Evolutionary conservation across 352 stramenopile genomes (phyloP).

Genomic region (Phytophthora melonis): DNA sequence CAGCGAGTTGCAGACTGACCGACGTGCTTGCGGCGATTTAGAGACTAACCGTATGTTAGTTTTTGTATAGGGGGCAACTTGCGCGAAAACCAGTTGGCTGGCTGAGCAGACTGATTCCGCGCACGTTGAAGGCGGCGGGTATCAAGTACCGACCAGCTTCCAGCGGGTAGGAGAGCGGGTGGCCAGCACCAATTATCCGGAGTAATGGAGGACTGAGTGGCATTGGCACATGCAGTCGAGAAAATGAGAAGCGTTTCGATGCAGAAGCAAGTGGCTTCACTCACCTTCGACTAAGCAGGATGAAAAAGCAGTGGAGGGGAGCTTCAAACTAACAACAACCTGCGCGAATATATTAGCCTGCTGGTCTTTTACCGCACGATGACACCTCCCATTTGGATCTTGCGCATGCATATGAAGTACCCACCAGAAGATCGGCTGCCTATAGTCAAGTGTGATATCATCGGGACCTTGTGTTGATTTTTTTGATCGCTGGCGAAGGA

Average conservation of each 20-base stretch:
- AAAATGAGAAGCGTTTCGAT: constrained; percentile 15
- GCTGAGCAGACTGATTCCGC: constrained; percentile 23
- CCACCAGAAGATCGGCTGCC: constrained; percentile 17
- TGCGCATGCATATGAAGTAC: constrained; percentile 2
- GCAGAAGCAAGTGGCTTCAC: constrained; percentile 12
- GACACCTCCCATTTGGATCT: constrained; percentile 12
- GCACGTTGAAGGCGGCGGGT: constrained; percentile 22
- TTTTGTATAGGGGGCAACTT: constrained; percentile 29
- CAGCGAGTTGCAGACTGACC: constrained; percentile 32
- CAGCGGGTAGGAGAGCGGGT: not conserved
- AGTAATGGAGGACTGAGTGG: constrained; percentile 20
- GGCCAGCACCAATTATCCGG: constrained; percentile 7
- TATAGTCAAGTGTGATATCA: not conserved
- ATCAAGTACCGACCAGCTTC: not conserved
- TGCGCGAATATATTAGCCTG: constrained; percentile 34
- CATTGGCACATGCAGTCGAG: constrained; percentile 3
- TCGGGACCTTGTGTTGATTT: constrained; percentile 6
- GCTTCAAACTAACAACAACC: constrained; percentile 1
- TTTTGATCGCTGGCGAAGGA: constrained; percentile 7
- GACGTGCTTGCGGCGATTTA: not conserved
- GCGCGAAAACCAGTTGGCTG: constrained; percentile 15
- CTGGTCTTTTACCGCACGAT: constrained; percentile 27
- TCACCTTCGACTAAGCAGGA: not conserved
- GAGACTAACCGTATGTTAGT: constrained; percentile 22
- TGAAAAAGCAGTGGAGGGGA: not conserved